Evolutionary conservation across 2,329 filamentous ascomycete species (phyloP).

Genomic region (Penicillium sp.): DNA sequence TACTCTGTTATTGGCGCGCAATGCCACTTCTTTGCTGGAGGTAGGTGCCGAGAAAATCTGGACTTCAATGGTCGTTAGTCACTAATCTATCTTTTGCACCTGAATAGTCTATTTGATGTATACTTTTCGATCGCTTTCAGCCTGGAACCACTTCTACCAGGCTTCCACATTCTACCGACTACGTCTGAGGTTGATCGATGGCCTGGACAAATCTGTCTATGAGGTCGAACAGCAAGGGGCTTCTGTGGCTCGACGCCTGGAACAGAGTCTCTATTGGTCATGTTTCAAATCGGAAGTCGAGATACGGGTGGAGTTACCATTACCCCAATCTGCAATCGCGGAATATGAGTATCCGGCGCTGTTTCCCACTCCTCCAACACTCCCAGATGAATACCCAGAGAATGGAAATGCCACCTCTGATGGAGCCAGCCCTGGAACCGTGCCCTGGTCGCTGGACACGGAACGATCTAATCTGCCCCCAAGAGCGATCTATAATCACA

Average conservation of each 20-base stretch:
- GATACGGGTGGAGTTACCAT: slow-evolving; percentile 42
- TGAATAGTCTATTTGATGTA: slow-evolving; percentile 43
- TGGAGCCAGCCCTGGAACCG: not conserved
- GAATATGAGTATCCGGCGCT: slow-evolving; percentile 37
- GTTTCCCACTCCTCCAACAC: slow-evolving; percentile 33
- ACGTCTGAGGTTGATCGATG: slow-evolving; percentile 30
- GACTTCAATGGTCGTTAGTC: not conserved
- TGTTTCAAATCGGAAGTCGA: slow-evolving; percentile 50
- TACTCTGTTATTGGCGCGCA: slow-evolving; percentile 38
- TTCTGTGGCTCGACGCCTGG: slow-evolving; percentile 30
- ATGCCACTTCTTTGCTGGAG: slow-evolving; percentile 43
- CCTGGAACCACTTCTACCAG: slow-evolving; percentile 42
- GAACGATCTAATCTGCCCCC: not conserved
- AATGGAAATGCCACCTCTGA: not conserved
- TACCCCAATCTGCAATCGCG: slow-evolving; percentile 40
- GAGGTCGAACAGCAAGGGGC: slow-evolving; percentile 7
- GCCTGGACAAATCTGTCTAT: slow-evolving; percentile 9
- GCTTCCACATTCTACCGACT: slow-evolving; percentile 38
- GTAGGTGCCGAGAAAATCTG: not conserved
- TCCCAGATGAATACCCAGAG: slow-evolving; percentile 10
- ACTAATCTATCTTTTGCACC: not conserved
- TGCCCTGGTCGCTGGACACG: not conserved
- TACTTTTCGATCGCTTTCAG: slow-evolving; percentile 39
- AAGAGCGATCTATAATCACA: not conserved
- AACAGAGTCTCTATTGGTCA: slow-evolving; percentile 48